phyloP scores from a whole-genome alignment of 108 stramenopile species.

The Bacterosira constricta region DNA sequence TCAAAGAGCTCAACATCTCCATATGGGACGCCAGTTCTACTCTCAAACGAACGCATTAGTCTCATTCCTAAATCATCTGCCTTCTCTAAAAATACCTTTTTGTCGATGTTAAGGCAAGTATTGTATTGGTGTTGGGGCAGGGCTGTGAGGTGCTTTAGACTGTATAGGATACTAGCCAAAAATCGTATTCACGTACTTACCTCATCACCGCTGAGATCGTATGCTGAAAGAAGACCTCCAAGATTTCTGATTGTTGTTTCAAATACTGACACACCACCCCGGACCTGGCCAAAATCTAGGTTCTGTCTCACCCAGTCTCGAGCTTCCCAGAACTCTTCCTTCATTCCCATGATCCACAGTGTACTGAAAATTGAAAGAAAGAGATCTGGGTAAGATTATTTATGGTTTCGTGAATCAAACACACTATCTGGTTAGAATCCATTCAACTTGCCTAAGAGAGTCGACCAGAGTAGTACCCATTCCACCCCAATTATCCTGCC shows the following conservation, averaged over 20 bases:
- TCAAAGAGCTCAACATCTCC: conserved; percentile 22
- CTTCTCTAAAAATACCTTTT: conserved; percentile 18
- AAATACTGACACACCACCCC: conserved; percentile 64
- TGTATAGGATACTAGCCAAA: too few species aligned
- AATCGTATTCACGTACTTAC: too few species aligned
- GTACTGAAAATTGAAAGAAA: conserved; percentile 46
- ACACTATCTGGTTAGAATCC: too few species aligned
- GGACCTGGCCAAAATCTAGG: conserved; percentile 40
- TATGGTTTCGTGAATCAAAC: neutral
- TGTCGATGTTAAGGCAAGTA: too few species aligned
- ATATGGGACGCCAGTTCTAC: conserved; percentile 37
- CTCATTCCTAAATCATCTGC: conserved; percentile 38
- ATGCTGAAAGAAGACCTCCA: conserved; percentile 77
- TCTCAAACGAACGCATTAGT: conserved; percentile 27
- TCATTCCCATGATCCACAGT: conserved; percentile 76
- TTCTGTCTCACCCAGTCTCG: conserved; percentile 54
- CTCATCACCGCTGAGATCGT: conserved; percentile 65
- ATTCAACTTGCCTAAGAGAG: conserved; percentile 47
- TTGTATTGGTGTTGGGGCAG: too few species aligned
- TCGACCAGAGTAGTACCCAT: conserved; percentile 86
- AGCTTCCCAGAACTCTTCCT: conserved; percentile 69
- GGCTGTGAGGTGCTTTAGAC: too few species aligned
- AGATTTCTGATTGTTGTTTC: conserved; percentile 71
- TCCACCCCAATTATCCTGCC: conserved; percentile 53
- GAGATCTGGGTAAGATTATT: neutral